A percentile compares a stretch with the other conserved stretches of the same genome.
phyloP scores from a whole-genome alignment of 371 early-diverging fungal species.

The Mortierella sp. region DNA sequence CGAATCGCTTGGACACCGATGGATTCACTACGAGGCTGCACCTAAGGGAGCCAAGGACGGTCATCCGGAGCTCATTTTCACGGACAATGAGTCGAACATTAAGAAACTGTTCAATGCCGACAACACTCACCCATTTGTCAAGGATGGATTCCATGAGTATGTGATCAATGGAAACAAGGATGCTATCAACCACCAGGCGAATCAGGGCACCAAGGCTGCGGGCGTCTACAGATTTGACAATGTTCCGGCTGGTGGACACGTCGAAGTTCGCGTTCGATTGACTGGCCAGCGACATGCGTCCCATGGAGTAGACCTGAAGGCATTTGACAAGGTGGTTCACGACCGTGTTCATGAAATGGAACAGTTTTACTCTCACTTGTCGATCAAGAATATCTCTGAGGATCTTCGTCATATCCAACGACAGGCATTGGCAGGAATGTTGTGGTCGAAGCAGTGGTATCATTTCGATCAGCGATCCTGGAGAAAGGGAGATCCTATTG shows the following conservation, averaged over 20 bases:
- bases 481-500: conserved; percentile 45
- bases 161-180: conserved; percentile 40
- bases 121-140: conserved; percentile 47
- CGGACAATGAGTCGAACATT: conserved; percentile 58
- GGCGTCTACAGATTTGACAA: conserved; percentile 55
- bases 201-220: conserved; percentile 57
- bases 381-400: conserved; percentile 7
- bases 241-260: conserved; percentile 55
- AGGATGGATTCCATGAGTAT: conserved; percentile 59
- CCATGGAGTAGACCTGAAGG: conserved; percentile 10
- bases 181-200: conserved; percentile 40
- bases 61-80: conserved; percentile 51
- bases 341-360: conserved; percentile 27
- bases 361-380: conserved; percentile 18
- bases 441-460: conserved; percentile 54
- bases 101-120: conserved; percentile 40
- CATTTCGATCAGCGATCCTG: conserved; percentile 47
- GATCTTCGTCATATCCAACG: conserved; percentile 34
- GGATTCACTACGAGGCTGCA: conserved; percentile 29
- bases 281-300: conserved; percentile 7
- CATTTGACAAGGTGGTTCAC: conserved; percentile 24
- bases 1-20: conserved; percentile 23
- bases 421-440: conserved; percentile 47
- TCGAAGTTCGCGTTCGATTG: conserved; percentile 40
- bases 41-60: conserved; percentile 5